Evolutionary conservation across 1,139 yeast species (phyloP), one percentile per base, ranked within the genome.

Genomic region (Diutina siamensis): DNA sequence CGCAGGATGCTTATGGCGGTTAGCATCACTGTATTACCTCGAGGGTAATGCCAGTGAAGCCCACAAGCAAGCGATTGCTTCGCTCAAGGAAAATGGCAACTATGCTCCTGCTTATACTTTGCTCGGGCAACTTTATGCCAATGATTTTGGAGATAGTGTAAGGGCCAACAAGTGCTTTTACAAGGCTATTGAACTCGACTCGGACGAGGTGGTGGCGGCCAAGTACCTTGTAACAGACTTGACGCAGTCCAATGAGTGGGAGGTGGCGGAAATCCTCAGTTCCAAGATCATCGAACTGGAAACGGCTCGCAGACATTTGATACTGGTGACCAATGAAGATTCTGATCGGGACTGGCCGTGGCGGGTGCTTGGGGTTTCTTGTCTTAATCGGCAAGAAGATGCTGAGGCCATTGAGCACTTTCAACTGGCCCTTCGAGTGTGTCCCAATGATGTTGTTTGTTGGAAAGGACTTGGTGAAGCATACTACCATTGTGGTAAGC

Each of bases 391-490:
- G 25, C 86, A 81, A 52, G 81, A 84, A 53, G 87, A 80, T 53
- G 79, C 79, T 2, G 80, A 79, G 48, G 95, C 98, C 0, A 81
- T 89, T 41, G 92, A 85, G 59, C 80, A 85, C 77, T 88, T 87
- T 57, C 98, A 92, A 61, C 76, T 80, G 27, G 89, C 96, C 0
- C 67, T 94, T 47, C 72, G 97, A 50, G 66, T 84, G 52, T 67
- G 79, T 35, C 68, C 83, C 0, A 56, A 60, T 48, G 97, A 92
- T 61, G 61, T 74, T 8, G 81, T 84, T 53, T 81, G 95, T 12
- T 89, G 97, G 97, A 71, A 84, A 22, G 97, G 97, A 0, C 67
- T 92, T 35, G 98, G 98, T 19, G 98, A 94, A 60, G 94, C 97
- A 0, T 92, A 92, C 59, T 70, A 74, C 48, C 76, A 80, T 42